phyloP scores from a whole-genome alignment of 2,329 filamentous ascomycete species.

The Colletotrichum australisinense region DNA sequence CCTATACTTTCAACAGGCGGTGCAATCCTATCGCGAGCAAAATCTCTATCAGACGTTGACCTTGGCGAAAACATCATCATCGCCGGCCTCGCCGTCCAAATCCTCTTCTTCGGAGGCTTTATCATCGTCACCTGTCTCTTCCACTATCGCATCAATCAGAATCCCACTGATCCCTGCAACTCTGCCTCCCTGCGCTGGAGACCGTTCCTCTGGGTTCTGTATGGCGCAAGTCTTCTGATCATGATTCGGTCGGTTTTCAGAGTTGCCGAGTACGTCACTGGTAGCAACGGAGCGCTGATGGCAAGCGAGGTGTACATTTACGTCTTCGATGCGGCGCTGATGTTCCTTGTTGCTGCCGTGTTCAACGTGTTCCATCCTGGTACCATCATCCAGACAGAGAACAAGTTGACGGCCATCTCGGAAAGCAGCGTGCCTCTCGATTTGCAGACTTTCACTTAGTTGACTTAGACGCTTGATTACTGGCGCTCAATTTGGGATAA shows the following conservation, averaged over 20 bases:
- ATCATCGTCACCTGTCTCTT: slow-evolving; percentile 56
- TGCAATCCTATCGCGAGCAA: background rate
- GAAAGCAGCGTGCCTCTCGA: too few relatives aligned
- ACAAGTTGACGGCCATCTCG: too few relatives aligned
- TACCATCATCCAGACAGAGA: background rate
- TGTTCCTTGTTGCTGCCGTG: slow-evolving; percentile 43
- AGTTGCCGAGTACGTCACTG: slow-evolving; percentile 58
- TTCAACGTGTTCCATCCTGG: slow-evolving; percentile 41
- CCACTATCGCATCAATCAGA: slow-evolving; percentile 43
- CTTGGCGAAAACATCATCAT: slow-evolving; percentile 57
- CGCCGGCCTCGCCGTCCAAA: slow-evolving; percentile 61
- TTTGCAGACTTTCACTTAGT: too few relatives aligned
- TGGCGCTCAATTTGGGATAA: too few relatives aligned
- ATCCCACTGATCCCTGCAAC: slow-evolving; percentile 35
- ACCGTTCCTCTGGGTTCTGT: slow-evolving; percentile 44
- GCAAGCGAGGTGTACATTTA: slow-evolving; percentile 54
- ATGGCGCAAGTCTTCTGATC: slow-evolving; percentile 50
- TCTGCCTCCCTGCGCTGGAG: slow-evolving; percentile 40
- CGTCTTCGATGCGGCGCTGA: slow-evolving; percentile 53
- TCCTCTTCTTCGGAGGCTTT: slow-evolving; percentile 64
- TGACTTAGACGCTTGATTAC: too few relatives aligned
- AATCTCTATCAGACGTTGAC: background rate
- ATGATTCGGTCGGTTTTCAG: slow-evolving; percentile 57
- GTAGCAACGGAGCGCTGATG: slow-evolving; percentile 51
- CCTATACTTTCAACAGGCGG: background rate